These are phyloP conservation scores for Pseudocercospora pini-densiflorae DNA, from an alignment of 2,329 filamentous ascomycete species.

Conservation along the genomic window DNA sequence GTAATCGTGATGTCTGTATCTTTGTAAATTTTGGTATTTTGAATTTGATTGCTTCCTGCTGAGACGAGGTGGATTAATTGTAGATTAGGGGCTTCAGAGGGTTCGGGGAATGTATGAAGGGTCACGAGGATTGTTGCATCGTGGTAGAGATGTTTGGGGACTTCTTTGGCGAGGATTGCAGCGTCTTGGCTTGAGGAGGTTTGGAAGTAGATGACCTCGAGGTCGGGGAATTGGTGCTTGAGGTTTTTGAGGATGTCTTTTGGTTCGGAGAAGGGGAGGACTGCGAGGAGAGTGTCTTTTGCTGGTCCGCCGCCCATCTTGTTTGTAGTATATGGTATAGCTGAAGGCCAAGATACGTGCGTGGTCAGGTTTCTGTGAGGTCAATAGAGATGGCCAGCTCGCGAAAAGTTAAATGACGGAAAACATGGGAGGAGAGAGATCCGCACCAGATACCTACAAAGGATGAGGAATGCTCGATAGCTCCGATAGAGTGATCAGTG, in stretches of 20 bases:
- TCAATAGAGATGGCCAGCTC: background rate
- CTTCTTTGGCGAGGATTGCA: slow-evolving; percentile 14
- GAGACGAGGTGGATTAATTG: slow-evolving; percentile 62
- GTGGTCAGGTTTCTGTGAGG: background rate
- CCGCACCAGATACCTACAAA: background rate
- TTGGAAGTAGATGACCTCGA: slow-evolving; percentile 17
- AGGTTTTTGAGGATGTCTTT: slow-evolving; percentile 47
- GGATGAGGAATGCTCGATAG: background rate
- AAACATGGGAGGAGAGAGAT: background rate
- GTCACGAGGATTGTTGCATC: slow-evolving; percentile 55
- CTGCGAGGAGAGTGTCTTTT: slow-evolving; percentile 40
- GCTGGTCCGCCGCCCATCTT: slow-evolving; percentile 44
- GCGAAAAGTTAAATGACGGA: background rate
- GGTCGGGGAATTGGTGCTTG: slow-evolving; percentile 33
- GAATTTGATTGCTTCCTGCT: slow-evolving; percentile 61
- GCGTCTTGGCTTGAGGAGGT: slow-evolving; percentile 17
- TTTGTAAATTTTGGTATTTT: slow-evolving; percentile 58
- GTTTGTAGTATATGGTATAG: background rate
- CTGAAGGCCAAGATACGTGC: background rate
- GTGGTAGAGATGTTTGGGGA: slow-evolving; percentile 44
- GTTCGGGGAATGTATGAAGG: slow-evolving; percentile 50
- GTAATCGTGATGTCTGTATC: slow-evolving; percentile 59
- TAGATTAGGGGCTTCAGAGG: slow-evolving; percentile 44
- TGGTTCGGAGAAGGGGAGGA: slow-evolving; percentile 44
- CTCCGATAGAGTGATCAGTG: background rate